Conservation (phyloP, 768 basidiomycete species). For the Royoungia palumana region DNA sequence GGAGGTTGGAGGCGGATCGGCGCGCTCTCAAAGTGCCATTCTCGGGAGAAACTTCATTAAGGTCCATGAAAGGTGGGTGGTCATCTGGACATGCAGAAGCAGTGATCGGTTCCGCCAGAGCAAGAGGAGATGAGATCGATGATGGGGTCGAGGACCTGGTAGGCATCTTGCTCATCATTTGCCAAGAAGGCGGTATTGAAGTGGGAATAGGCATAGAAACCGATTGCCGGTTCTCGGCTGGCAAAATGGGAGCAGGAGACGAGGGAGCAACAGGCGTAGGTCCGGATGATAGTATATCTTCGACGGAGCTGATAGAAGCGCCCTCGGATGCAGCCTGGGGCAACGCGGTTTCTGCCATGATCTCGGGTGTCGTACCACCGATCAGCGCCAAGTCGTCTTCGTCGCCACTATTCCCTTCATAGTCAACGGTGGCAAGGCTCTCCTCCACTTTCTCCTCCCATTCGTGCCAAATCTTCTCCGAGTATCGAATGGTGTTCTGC, state of each 20-base stretch:
- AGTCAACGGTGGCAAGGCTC: constrained; percentile 54
- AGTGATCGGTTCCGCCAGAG: constrained; percentile 79
- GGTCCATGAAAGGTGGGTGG: constrained; percentile 59
- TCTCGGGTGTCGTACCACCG: constrained; percentile 22
- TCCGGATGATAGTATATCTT: constrained; percentile 43
- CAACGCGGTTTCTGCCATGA: constrained; percentile 16
- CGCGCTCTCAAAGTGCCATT: constrained; percentile 53
- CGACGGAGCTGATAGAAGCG: constrained; percentile 20
- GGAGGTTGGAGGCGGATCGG: constrained; percentile 62
- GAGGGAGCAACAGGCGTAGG: constrained; percentile 68
- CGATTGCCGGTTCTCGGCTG: constrained; percentile 22
- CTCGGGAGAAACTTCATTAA: constrained; percentile 48
- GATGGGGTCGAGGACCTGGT: constrained; percentile 87
- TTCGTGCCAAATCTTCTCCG: constrained; percentile 95
- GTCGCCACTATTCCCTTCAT: constrained; percentile 50
- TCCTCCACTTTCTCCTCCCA: constrained; percentile 90
- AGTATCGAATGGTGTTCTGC: constrained; percentile 95
- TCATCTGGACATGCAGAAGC: constrained; percentile 63
- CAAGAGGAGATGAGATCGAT: constrained; percentile 83
- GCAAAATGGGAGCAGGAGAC: constrained; percentile 33
- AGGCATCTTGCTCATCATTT: constrained; percentile 44
- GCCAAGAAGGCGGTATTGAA: constrained; percentile 46
- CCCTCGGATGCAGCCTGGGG: constrained; percentile 11
- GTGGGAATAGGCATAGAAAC: constrained; percentile 37
- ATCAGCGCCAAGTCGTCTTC: constrained; percentile 39